Base-by-base conservation (phyloP, 2,329 filamentous ascomycete genomes). In the Cryphonectria naterciae region DNA sequence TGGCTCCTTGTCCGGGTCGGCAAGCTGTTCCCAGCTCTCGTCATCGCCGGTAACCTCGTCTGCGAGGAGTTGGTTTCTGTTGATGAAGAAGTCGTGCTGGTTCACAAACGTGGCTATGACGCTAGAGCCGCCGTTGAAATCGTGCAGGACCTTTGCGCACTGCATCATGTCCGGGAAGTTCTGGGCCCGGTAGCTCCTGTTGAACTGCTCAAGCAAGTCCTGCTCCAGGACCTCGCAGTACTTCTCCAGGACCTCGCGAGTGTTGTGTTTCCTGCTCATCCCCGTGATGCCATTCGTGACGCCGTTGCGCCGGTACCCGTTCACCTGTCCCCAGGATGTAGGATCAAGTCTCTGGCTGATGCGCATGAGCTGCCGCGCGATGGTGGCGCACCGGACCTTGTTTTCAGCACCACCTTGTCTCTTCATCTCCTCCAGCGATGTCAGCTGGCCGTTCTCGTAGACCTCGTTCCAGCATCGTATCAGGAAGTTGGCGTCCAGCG, bases 81-180 rank as follows among this genome's bases (percentile, higher is more conserved):
- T 96, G 78, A 99, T 98, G 83, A 99, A 99, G 86, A 99, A 99
- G 78, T 97, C 94, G 82, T 99, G 97, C 80, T 99, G 96, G 79
- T 99, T 99, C 78, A 99, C 95, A 80, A 98, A 99, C 15, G 95
- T 87, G 19, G 93, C 95, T 80, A 98, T 97, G 72, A 98, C 96
- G 79, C 95, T 98, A 70, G 94, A 91, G 67, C 96, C 96, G 67
- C 96, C 94, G 80, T 95, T 97, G 85, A 99, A 99, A 81, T 98
- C 96, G 79, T 96, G 88, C 73, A 99, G 85, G 58, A 98, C 96
- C 77, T 93, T 93, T 68, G 97, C 93, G 79, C 96, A 99, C 79
- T 98, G 96, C 83, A 93, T 92, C 97, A 99, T 99, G 77, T 97
- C 95, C 75, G 98, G 94, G 78, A 97, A 98, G 81, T 98, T 97